Evolutionary conservation across 2,329 filamentous ascomycete genomes (phyloP), one percentile per base, ranked within the genome.

Genomic region (Colletotrichum sp.): DNA sequence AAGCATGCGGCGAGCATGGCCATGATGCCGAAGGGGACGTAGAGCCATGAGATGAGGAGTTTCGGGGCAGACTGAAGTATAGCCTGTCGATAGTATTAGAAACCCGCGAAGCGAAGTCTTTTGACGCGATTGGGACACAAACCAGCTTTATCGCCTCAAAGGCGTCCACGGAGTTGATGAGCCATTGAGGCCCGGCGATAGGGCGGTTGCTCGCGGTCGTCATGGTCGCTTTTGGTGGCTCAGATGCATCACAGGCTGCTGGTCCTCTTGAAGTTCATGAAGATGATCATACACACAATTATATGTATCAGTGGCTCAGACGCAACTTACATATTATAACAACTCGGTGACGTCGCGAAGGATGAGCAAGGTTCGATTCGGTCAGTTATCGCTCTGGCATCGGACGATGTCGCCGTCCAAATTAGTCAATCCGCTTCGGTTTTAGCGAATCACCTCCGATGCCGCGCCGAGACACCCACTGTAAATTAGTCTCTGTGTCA

Each of bases 21-120:
- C 29, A 85, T 78, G 69, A 88, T 83, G 44, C 87, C 87, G 0
- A 85, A 55, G 0, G 90, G 91, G 0, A 91, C 87, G 76, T 87
- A 87, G 30, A 92, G 62, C 88, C 90, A 92, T 66, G 87, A 82
- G 36, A 74, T 75, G 59, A 82, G 59, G 63, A 82, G 79, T 66
- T 79, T 77, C 74, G 80, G 79, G 64, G 74, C 78, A 66, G 71
- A 79, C 57, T 74, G 57, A 5, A 49, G 6, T 16, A 61, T 15
- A 19, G 70, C 64, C 74, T 76, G 8, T 27, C 57, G 30, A 39
- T 3, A 19, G 3, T 6, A 0, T 64, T 29, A 64, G 1, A 39
- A 13, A 6, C 25, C 16, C 39, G 19, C 15, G 13, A 13, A 0
- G 0, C 0, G 0, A 22, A 8, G 30, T 36, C 19, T 22, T 63